phyloP scores from a whole-genome alignment of 129 eudicot genomes.

The Scalesia atractyloides region DNA sequence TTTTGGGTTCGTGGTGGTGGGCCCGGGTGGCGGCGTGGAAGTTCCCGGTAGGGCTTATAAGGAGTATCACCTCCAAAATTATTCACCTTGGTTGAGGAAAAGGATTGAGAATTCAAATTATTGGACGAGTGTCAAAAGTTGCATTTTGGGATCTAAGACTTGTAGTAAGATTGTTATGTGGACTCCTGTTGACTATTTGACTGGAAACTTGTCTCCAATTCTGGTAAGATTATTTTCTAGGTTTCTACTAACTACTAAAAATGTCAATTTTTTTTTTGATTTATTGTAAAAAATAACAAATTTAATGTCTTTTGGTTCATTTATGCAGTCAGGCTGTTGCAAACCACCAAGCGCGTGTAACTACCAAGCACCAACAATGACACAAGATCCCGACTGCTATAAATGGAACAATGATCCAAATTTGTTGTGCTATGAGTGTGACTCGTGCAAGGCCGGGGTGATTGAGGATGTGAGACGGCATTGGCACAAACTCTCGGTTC shows the following conservation, averaged over 20 bases:
- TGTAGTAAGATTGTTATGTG: conserved; percentile 65
- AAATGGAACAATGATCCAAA: conserved; percentile 75
- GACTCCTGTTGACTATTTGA: conserved; percentile 79
- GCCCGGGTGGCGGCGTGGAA: conserved; percentile 64
- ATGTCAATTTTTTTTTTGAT: conserved; percentile 26
- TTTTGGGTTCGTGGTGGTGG: conserved; percentile 84
- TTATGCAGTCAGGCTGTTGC: conserved; percentile 88
- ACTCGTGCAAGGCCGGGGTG: conserved; percentile 82
- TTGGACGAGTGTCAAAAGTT: conserved; percentile 65
- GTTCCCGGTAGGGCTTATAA: conserved; percentile 71
- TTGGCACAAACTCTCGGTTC: conserved; percentile 81
- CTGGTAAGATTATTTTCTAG: conserved; percentile 48
- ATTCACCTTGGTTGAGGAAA: conserved; percentile 82
- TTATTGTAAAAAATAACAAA: background rate
- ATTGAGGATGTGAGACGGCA: conserved; percentile 61
- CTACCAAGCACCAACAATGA: conserved; percentile 45
- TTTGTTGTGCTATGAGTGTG: conserved; percentile 43
- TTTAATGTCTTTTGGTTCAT: background rate
- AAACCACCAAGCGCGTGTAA: conserved; percentile 90
- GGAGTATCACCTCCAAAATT: conserved; percentile 67
- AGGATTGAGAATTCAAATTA: conserved; percentile 51
- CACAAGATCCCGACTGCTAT: conserved; percentile 78
- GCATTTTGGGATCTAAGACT: conserved; percentile 81
- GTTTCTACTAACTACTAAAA: too few relatives aligned
- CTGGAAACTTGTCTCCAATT: conserved; percentile 69